These are phyloP conservation scores for Sechiopsis laciniata DNA, from an alignment of 306 rosid genomes.

Conservation along the genomic window DNA sequence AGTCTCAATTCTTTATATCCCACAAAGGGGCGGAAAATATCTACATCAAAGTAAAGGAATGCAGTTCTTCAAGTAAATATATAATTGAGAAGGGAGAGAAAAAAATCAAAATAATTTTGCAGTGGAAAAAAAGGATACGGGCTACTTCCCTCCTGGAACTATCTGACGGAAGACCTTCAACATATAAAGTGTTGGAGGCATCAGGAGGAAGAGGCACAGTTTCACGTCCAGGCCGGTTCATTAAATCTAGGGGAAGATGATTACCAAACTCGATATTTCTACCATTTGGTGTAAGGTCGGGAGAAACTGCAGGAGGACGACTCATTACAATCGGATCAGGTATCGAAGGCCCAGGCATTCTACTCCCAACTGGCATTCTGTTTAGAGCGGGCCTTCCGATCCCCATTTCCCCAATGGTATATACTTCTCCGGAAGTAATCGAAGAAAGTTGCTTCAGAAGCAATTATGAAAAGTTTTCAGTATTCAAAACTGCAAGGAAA, in stretches of 20 bases:
- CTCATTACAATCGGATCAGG: constrained; percentile 51
- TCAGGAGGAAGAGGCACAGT: constrained; percentile 72
- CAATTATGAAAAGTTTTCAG: constrained; percentile 33
- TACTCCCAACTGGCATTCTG: constrained; percentile 45
- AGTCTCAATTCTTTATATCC: constrained; percentile 92
- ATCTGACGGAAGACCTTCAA: constrained; percentile 90
- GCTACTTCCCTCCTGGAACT: constrained; percentile 80
- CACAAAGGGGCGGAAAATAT: constrained; percentile 90
- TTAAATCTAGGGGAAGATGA: constrained; percentile 51
- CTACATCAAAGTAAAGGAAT: constrained; percentile 42
- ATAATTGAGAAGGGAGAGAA: neutral
- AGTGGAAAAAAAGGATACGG: constrained; percentile 58
- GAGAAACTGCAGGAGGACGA: constrained; percentile 46
- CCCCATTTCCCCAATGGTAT: constrained; percentile 49
- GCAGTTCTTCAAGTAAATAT: neutral
- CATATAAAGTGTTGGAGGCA: constrained; percentile 81
- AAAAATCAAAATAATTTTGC: constrained; percentile 18
- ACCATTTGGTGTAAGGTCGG: constrained; percentile 56
- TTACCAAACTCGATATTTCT: constrained; percentile 44
- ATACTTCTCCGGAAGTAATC: constrained; percentile 56
- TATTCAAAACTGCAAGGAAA: constrained; percentile 22
- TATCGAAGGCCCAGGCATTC: constrained; percentile 44
- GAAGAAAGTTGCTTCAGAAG: constrained; percentile 61
- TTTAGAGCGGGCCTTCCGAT: constrained; percentile 44
- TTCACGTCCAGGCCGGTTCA: constrained; percentile 63